Percentiles rank a stretch among this genome's conserved stretches.
These are phyloP conservation scores for Talaromyces sp. DNA, from an alignment of 2,329 filamentous ascomycete genomes.

Conservation along the genomic window DNA sequence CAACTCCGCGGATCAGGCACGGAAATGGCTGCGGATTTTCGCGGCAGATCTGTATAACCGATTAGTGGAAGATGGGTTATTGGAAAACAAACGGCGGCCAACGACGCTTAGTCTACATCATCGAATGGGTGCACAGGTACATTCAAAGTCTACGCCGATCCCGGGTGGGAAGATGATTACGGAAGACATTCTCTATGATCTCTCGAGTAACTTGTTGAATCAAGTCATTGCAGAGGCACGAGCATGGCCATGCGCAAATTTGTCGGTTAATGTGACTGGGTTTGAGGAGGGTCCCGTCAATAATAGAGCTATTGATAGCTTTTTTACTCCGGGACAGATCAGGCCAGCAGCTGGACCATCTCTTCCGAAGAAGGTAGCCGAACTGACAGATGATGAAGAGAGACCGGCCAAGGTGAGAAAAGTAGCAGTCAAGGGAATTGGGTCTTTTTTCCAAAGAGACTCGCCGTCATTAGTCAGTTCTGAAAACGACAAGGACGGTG, in stretches of 20 bases:
- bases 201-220: slow-evolving; percentile 71
- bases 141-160: slow-evolving; percentile 73
- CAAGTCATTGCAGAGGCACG: slow-evolving; percentile 75
- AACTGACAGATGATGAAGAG: slow-evolving; percentile 18
- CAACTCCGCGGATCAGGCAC: slow-evolving; percentile 70
- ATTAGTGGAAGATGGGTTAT: slow-evolving; percentile 82
- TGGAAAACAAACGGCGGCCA: slow-evolving; percentile 82
- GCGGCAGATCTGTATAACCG: slow-evolving; percentile 85
- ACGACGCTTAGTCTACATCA: slow-evolving; percentile 83
- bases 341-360: slow-evolving; percentile 46
- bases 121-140: slow-evolving; percentile 67
- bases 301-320: slow-evolving; percentile 81
- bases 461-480: background rate
- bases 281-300: slow-evolving; percentile 84
- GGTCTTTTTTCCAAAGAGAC: slow-evolving; percentile 55
- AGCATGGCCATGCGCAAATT: slow-evolving; percentile 87
- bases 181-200: slow-evolving; percentile 67
- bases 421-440: slow-evolving; percentile 51
- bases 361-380: slow-evolving; percentile 18
- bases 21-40: slow-evolving; percentile 87
- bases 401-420: slow-evolving; percentile 44
- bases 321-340: slow-evolving; percentile 66
- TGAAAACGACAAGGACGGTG: background rate
- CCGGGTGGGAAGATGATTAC: slow-evolving; percentile 70
- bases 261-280: slow-evolving; percentile 83